phyloP scores from a whole-genome alignment of 805 yeast genomes.

The Candida alai region DNA sequence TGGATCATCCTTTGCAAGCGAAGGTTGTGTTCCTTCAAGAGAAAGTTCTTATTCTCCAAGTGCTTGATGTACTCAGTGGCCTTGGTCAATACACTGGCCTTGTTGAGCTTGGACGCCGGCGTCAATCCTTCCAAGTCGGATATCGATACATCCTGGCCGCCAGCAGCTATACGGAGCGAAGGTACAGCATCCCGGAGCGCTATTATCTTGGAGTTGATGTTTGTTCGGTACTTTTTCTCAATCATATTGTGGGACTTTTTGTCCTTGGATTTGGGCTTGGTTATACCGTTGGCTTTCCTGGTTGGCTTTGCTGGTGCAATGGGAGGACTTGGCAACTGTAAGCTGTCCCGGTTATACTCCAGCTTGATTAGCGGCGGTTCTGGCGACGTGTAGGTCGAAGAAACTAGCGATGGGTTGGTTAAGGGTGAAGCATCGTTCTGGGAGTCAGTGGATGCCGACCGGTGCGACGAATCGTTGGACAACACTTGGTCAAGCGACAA shows the following conservation, averaged over 20 bases:
- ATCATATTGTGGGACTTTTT: slow-evolving; percentile 73
- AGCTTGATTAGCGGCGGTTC: slow-evolving; percentile 9
- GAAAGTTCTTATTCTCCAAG: slow-evolving; percentile 57
- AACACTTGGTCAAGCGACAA: slow-evolving; percentile 3
- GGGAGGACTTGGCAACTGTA: not conserved
- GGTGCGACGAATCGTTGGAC: slow-evolving; percentile 4
- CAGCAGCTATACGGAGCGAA: slow-evolving; percentile 59
- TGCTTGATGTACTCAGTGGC: slow-evolving; percentile 78
- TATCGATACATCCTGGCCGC: slow-evolving; percentile 38
- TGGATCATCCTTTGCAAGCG: slow-evolving; percentile 36
- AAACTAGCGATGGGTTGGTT: slow-evolving; percentile 8
- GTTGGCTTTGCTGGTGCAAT: not conserved
- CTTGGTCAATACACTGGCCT: slow-evolving; percentile 71
- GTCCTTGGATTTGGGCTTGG: slow-evolving; percentile 50
- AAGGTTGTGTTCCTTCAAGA: slow-evolving; percentile 44
- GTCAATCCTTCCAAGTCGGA: slow-evolving; percentile 65
- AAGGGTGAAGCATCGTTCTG: slow-evolving; percentile 6
- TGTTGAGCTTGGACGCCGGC: slow-evolving; percentile 73
- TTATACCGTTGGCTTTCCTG: slow-evolving; percentile 17
- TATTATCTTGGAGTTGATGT: slow-evolving; percentile 66
- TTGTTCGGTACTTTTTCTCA: slow-evolving; percentile 76
- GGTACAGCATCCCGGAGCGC: slow-evolving; percentile 78
- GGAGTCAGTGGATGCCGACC: slow-evolving; percentile 9
- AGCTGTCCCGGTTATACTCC: slow-evolving; percentile 1
- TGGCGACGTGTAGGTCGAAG: slow-evolving; percentile 18